Evolutionary conservation across 805 yeast species (phyloP).

Genomic region (Saccharomycopsis malanga): DNA sequence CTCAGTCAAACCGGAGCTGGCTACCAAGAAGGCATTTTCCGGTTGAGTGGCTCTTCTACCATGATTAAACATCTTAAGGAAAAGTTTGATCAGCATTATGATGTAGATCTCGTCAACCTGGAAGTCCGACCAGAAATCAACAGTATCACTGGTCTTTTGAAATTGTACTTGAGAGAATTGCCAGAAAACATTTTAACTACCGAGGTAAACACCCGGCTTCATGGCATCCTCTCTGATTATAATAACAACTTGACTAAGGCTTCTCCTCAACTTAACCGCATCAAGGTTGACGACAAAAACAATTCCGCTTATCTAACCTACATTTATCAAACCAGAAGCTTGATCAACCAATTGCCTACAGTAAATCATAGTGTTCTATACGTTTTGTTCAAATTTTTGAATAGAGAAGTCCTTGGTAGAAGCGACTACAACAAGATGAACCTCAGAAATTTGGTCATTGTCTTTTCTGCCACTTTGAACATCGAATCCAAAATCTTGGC

Average conservation of each 20-base stretch:
- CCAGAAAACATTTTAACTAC: constrained; percentile 64
- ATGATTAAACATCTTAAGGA: constrained; percentile 63
- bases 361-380: constrained; percentile 54
- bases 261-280: constrained; percentile 25
- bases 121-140: constrained; percentile 56
- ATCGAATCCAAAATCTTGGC: constrained; percentile 55
- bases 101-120: constrained; percentile 51
- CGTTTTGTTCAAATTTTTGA: constrained; percentile 60
- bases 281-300: constrained; percentile 13
- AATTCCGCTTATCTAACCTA: constrained; percentile 17
- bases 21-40: constrained; percentile 85
- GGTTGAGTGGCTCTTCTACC: constrained; percentile 83
- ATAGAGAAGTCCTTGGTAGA: constrained; percentile 49
- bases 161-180: constrained; percentile 72
- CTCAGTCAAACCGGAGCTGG: constrained; percentile 60
- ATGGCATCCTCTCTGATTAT: constrained; percentile 29
- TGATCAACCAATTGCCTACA: constrained; percentile 35
- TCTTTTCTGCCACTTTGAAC: constrained; percentile 74
- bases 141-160: constrained; percentile 79
- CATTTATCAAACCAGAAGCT: constrained; percentile 18
- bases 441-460: constrained; percentile 68
- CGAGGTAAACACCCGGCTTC: constrained; percentile 36
- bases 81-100: constrained; percentile 58
- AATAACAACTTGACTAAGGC: constrained; percentile 20
- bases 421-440: constrained; percentile 75